Evolutionary conservation across 768 basidiomycete genomes (phyloP).

Genomic region (Fomitopsis pulvina): DNA sequence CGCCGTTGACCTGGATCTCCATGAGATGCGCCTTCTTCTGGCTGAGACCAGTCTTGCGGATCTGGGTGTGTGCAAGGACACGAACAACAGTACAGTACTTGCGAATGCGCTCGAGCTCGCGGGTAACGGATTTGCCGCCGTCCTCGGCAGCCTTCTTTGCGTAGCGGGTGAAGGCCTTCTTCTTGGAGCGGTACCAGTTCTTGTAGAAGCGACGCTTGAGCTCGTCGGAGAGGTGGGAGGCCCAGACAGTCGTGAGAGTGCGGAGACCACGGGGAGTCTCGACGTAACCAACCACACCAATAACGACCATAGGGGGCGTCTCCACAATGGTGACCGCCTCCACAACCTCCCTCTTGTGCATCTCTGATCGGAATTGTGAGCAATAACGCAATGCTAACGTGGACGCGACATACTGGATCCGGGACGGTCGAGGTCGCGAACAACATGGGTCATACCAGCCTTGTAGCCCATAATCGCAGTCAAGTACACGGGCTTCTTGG

Average conservation of each 20-base stretch:
- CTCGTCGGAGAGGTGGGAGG: constrained; percentile 95
- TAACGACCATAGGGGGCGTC: constrained; percentile 93
- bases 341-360: constrained; percentile 99
- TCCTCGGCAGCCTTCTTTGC: constrained; percentile 99
- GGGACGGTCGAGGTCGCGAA: constrained; percentile 98
- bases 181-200: constrained; percentile 99
- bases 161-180: constrained; percentile 99
- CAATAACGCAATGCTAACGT: background rate
- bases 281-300: constrained; percentile 98
- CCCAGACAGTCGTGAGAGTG: constrained; percentile 98
- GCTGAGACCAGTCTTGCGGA: constrained; percentile 93
- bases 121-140: constrained; percentile 82
- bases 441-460: constrained; percentile 99
- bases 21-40: constrained; percentile 99
- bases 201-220: constrained; percentile 99
- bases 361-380: constrained; percentile 52
- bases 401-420: constrained; percentile 82
- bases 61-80: constrained; percentile 98
- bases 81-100: constrained; percentile 99
- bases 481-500: constrained; percentile 98
- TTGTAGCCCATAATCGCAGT: constrained; percentile 99
- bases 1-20: constrained; percentile 99
- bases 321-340: constrained; percentile 96
- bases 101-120: constrained; percentile 98
- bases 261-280: constrained; percentile 99